Conservation (phyloP, 768 basidiomycete genomes). For the Clathrus columnatus region DNA sequence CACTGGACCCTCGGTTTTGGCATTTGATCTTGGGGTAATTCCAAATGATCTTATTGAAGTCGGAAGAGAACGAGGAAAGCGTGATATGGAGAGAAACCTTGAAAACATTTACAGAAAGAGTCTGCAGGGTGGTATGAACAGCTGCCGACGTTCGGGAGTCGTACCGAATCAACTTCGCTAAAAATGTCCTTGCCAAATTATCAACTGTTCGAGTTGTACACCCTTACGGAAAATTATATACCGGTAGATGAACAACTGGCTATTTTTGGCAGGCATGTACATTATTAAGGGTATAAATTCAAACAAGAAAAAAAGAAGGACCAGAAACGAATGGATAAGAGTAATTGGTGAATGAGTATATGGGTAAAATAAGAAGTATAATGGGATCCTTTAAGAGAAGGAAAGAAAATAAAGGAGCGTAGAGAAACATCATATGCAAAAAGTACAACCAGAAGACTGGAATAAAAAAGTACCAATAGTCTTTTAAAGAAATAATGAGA, state of each 20-base stretch:
- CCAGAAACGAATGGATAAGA: not conserved
- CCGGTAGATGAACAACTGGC: slow-evolving; percentile 5
- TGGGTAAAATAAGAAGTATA: not conserved
- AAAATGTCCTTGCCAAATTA: too few species aligned
- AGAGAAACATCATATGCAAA: not conserved
- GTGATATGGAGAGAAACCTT: not conserved
- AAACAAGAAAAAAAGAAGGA: slow-evolving; percentile 1
- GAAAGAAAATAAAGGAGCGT: not conserved
- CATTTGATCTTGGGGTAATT: not conserved
- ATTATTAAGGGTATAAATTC: slow-evolving; percentile 6
- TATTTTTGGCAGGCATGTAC: slow-evolving; percentile 7
- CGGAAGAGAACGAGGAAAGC: not conserved
- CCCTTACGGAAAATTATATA: not conserved
- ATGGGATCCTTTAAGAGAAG: not conserved
- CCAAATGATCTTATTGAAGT: not conserved
- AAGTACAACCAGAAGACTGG: slow-evolving; percentile 4
- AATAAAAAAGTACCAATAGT: slow-evolving; percentile 11
- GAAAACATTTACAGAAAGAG: not conserved
- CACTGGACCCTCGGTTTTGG: not conserved
- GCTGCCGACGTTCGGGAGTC: not conserved
- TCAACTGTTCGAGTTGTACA: not conserved
- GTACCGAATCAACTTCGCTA: too few species aligned
- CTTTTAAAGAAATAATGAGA: slow-evolving; percentile 11
- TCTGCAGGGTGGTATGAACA: not conserved
- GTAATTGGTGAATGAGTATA: not conserved